These are phyloP conservation scores for Parastagonospora nodorum DNA, from an alignment of 2,329 filamentous ascomycete genomes.

Conservation along the genomic window DNA sequence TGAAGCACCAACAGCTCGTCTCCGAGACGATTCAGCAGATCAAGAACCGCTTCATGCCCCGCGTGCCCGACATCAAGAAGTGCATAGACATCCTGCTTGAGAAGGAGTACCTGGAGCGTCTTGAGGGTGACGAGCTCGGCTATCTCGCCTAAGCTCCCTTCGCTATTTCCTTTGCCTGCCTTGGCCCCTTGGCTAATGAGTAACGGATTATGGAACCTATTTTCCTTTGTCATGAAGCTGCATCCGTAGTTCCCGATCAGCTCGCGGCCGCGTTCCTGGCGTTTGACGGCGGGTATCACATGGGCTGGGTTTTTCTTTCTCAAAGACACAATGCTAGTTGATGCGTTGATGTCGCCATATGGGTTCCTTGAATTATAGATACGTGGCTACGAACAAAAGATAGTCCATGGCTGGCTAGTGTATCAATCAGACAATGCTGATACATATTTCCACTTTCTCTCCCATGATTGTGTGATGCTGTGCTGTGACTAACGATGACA, in stretches of 20 bases:
- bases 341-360: neutral
- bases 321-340: neutral
- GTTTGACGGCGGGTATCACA: neutral
- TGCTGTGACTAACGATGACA: too few relatives aligned
- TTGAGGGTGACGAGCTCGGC: constrained; percentile 92
- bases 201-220: constrained; percentile 1
- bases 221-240: neutral
- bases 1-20: constrained; percentile 95
- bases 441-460: too few relatives aligned
- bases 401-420: too few relatives aligned
- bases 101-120: constrained; percentile 96
- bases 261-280: neutral
- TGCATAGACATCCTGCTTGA: constrained; percentile 98
- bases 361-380: too few relatives aligned
- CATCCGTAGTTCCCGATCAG: neutral
- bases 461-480: too few relatives aligned
- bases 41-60: constrained; percentile 87
- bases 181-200: constrained; percentile 1
- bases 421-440: too few relatives aligned
- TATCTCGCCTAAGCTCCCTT: constrained; percentile 74
- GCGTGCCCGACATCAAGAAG: constrained; percentile 97
- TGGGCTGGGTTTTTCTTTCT: neutral
- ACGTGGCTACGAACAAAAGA: too few relatives aligned
- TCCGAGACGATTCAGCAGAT: constrained; percentile 97
- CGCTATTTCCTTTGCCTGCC: neutral